phyloP scores from a whole-genome alignment of 2,329 filamentous ascomycete genomes.

The Claviceps quebecensis region DNA sequence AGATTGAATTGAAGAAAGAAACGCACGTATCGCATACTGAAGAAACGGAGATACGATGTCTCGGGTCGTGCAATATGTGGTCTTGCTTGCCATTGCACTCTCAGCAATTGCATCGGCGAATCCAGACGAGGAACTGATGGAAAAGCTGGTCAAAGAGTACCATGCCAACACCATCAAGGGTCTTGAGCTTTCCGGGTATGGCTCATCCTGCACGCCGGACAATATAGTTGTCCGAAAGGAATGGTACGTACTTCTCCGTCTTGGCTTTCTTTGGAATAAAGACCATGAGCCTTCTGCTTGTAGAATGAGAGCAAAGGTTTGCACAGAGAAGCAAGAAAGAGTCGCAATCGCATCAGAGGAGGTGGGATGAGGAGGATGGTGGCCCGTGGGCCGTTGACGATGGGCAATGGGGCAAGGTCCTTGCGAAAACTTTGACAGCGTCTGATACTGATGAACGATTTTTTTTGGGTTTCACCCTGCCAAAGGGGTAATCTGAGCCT shows the following conservation, averaged over 20 bases:
- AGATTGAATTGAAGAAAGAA: too few species aligned
- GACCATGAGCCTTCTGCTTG: too few species aligned
- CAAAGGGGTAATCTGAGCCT: background rate
- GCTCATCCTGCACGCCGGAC: background rate
- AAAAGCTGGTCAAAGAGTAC: background rate
- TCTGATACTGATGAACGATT: too few species aligned
- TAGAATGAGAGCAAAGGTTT: too few species aligned
- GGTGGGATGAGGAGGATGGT: too few species aligned
- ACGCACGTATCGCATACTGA: too few species aligned
- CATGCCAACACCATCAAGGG: background rate
- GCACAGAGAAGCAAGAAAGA: too few species aligned
- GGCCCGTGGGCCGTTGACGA: too few species aligned
- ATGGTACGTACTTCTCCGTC: background rate
- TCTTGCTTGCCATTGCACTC: background rate
- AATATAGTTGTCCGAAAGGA: background rate
- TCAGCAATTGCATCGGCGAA: background rate
- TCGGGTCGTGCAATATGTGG: background rate
- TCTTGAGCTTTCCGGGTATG: background rate
- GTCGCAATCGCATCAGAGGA: too few species aligned
- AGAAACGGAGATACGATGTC: background rate
- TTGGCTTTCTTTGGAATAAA: too few species aligned
- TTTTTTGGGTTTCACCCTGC: background rate
- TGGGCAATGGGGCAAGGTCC: too few species aligned
- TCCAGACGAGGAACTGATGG: background rate
- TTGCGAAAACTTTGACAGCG: too few species aligned